Conservation (phyloP, 768 basidiomycete species). For the Mycena crocata region DNA sequence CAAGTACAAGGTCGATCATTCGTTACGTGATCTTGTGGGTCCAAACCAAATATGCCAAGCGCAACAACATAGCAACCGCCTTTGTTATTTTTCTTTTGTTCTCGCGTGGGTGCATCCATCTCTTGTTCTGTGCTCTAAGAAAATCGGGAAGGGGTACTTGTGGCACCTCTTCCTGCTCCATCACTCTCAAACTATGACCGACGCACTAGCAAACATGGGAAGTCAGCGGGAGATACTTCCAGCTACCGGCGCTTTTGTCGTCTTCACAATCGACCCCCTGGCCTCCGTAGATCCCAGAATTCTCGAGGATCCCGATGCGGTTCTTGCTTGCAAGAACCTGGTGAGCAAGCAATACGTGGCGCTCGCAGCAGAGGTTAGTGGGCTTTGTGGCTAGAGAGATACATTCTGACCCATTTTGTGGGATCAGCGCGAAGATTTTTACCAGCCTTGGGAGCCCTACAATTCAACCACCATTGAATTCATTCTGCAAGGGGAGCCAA, state of each 20-base stretch:
- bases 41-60: no score
- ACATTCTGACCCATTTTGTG: not conserved
- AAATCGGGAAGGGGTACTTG: no score
- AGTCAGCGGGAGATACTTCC: not conserved
- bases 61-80: no score
- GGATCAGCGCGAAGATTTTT: not conserved
- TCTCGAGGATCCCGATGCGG: not conserved
- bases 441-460: not conserved
- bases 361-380: not conserved
- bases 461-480: not conserved
- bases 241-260: not conserved
- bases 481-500: not conserved
- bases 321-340: conserved; percentile 1
- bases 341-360: not conserved
- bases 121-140: no score
- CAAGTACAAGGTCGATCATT: no score
- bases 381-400: not conserved
- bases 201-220: not conserved
- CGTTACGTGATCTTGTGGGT: no score
- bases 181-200: not conserved
- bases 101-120: no score
- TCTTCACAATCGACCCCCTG: not conserved
- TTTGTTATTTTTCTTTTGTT: no score
- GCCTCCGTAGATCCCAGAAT: not conserved
- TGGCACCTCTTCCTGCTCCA: not conserved